phyloP scores from a whole-genome alignment of 306 rosid species.

The Medicago lupulina region DNA sequence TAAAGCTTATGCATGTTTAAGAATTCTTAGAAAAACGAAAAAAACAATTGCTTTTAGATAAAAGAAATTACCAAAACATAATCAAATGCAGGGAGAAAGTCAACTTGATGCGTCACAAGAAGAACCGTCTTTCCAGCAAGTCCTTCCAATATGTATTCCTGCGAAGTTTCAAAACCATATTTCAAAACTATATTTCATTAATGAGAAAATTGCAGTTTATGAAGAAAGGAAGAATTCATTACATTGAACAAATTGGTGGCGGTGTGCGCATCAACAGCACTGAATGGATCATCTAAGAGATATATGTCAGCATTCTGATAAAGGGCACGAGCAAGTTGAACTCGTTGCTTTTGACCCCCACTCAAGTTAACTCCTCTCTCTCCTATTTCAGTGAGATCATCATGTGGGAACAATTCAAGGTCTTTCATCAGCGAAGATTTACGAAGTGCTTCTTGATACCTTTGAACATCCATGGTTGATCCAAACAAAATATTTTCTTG shows the following conservation, averaged over 20 bases:
- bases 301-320: neutral
- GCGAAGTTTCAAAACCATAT: slow-evolving; percentile 7
- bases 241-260: slow-evolving; percentile 57
- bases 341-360: neutral
- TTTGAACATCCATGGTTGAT: slow-evolving; percentile 47
- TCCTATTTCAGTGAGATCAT: slow-evolving; percentile 58
- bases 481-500: slow-evolving; percentile 61
- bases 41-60: neutral
- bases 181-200: neutral
- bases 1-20: no score
- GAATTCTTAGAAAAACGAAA: no score
- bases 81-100: slow-evolving; percentile 61
- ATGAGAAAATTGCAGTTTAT: neutral
- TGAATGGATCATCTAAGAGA: neutral
- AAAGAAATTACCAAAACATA: slow-evolving; percentile 49
- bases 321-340: neutral
- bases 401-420: slow-evolving; percentile 59
- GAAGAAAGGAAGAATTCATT: slow-evolving; percentile 1
- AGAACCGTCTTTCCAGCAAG: slow-evolving; percentile 55
- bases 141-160: slow-evolving; percentile 61
- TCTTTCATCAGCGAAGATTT: slow-evolving; percentile 57
- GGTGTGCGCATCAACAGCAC: slow-evolving; percentile 15
- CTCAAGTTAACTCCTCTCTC: slow-evolving; percentile 48
- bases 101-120: slow-evolving; percentile 69
- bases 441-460: slow-evolving; percentile 51